A percentile compares a stretch with the other conserved stretches of the same genome.
phyloP scores from a whole-genome alignment of 1,284 basidiomycete genomes.

The Neonothopanus nambi region DNA sequence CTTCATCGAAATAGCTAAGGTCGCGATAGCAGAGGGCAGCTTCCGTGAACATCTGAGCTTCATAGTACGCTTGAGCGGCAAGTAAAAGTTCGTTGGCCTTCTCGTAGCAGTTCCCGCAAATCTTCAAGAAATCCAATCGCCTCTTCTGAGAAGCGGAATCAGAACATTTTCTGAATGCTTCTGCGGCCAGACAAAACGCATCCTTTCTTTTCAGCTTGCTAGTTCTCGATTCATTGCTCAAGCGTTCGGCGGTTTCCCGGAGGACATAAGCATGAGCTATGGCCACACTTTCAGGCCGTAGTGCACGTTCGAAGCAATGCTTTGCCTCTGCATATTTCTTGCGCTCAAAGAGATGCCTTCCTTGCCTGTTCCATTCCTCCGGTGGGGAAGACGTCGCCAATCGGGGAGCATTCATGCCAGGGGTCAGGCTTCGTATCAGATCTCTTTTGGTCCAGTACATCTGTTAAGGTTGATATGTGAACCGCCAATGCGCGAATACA shows the following conservation, averaged over 20 bases:
- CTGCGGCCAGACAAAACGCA: constrained; percentile 47
- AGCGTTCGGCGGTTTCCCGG: constrained; percentile 28
- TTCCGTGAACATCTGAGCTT: constrained; percentile 43
- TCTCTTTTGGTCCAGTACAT: constrained; percentile 45
- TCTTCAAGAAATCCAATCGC: constrained; percentile 42
- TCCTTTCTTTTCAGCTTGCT: constrained; percentile 21
- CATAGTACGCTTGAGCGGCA: constrained; percentile 49
- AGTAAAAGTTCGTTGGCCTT: constrained; percentile 36
- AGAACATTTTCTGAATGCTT: constrained; percentile 48
- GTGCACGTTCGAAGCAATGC: constrained; percentile 61
- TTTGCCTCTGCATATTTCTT: constrained; percentile 59
- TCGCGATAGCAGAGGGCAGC: constrained; percentile 51
- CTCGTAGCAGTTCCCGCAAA: constrained; percentile 55
- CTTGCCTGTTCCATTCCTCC: constrained; percentile 58
- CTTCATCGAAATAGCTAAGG: constrained; percentile 52
- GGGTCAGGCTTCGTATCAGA: constrained; percentile 44
- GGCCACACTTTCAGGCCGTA: constrained; percentile 39
- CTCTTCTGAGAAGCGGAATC: constrained; percentile 26
- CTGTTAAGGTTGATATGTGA: too few relatives aligned
- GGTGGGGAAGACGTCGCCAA: constrained; percentile 48
- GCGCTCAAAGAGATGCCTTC: constrained; percentile 52
- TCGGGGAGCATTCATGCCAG: constrained; percentile 44
- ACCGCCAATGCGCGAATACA: too few relatives aligned
- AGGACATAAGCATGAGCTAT: constrained; percentile 42
- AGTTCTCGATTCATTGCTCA: background rate